Evolutionary conservation across 2,329 filamentous ascomycete species (phyloP).

Genomic region (Reticulascus tulasneorum): DNA sequence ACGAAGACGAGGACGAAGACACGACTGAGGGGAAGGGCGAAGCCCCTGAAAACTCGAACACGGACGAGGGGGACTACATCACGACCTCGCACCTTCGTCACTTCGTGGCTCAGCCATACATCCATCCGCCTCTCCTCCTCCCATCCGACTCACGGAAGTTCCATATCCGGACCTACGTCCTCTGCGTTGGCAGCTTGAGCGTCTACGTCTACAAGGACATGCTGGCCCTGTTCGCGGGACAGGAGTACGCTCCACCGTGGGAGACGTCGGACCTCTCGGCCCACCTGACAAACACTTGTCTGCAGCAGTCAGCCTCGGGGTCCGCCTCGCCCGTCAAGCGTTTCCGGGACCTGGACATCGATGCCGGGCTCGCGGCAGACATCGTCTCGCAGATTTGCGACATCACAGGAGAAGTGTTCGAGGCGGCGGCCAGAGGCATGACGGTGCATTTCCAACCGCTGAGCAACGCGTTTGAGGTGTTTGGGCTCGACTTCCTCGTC

Average conservation of each 20-base stretch:
- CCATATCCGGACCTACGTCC: conserved; percentile 88
- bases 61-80: conserved; percentile 49
- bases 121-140: conserved; percentile 79
- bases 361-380: conserved; percentile 19
- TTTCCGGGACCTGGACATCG: conserved; percentile 64
- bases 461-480: conserved; percentile 86
- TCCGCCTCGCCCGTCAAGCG: conserved; percentile 61
- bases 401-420: conserved; percentile 74
- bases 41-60: conserved; percentile 17
- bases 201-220: conserved; percentile 87
- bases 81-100: conserved; percentile 89
- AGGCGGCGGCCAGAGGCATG: conserved; percentile 80
- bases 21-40: conserved; percentile 24
- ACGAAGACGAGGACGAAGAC: conserved; percentile 34
- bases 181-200: conserved; percentile 71
- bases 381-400: conserved; percentile 71
- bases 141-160: conserved; percentile 73
- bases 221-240: conserved; percentile 86
- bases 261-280: conserved; percentile 53
- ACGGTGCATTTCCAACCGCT: conserved; percentile 87
- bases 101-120: conserved; percentile 94
- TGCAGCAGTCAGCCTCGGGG: conserved; percentile 57
- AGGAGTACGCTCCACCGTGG: conserved; percentile 66
- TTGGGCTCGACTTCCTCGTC: conserved; percentile 86
- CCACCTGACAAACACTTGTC: conserved; percentile 93